These are phyloP conservation scores for Suillus subalutaceus DNA, from an alignment of 768 basidiomycete genomes.

Conservation along the genomic window DNA sequence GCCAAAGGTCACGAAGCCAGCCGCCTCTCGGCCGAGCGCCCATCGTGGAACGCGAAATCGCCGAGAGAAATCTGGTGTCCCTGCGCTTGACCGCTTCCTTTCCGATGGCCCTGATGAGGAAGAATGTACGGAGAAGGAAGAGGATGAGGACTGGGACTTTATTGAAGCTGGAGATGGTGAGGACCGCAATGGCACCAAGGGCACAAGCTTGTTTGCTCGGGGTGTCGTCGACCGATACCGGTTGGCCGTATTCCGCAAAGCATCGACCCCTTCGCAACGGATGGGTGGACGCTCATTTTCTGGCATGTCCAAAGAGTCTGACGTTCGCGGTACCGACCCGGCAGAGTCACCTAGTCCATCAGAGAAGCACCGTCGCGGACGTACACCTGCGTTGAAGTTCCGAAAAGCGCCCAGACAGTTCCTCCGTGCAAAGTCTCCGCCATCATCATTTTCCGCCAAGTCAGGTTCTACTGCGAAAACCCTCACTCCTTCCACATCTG, in stretches of 20 bases:
- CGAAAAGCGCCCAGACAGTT: constrained; percentile 74
- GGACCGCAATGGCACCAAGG: constrained; percentile 80
- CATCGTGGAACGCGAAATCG: constrained; percentile 44
- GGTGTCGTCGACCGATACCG: constrained; percentile 89
- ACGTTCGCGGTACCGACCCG: constrained; percentile 40
- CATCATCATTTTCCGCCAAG: constrained; percentile 40
- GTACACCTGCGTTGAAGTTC: constrained; percentile 70
- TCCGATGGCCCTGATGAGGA: constrained; percentile 54
- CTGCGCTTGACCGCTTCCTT: constrained; percentile 75
- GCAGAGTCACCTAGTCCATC: constrained; percentile 49
- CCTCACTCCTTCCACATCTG: constrained; percentile 45
- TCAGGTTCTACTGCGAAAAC: constrained; percentile 37
- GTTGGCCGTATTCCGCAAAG: constrained; percentile 83
- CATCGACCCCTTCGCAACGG: constrained; percentile 63
- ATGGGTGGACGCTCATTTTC: constrained; percentile 53
- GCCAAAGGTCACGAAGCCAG: constrained; percentile 27
- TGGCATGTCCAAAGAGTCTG: constrained; percentile 59
- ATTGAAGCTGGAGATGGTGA: constrained; percentile 82
- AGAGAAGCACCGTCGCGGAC: constrained; percentile 65
- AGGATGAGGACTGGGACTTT: constrained; percentile 91
- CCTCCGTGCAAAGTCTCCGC: constrained; percentile 70
- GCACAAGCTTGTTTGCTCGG: constrained; percentile 83
- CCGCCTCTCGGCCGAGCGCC: constrained; percentile 20
- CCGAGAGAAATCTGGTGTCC: constrained; percentile 82
- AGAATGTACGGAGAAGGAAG: constrained; percentile 44